Evolutionary conservation across 768 basidiomycete genomes (phyloP).

Genomic region (Kwoniella bestiolae): DNA sequence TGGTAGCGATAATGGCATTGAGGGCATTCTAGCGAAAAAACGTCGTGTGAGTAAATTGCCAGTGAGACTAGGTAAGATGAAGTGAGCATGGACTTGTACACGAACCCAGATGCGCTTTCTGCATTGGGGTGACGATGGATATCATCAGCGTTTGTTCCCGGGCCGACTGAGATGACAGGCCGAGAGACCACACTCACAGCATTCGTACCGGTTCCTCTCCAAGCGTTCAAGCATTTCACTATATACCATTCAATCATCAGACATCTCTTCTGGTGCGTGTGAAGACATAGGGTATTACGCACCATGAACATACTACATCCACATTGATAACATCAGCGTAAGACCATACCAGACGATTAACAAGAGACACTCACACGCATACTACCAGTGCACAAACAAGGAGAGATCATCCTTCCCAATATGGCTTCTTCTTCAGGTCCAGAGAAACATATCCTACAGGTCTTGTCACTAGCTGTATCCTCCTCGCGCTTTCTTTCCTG

Average conservation of each 20-base stretch:
- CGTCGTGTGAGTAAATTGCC: background rate
- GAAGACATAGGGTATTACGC: constrained; percentile 4
- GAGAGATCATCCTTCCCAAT: constrained; percentile 77
- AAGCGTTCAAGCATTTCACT: constrained; percentile 52
- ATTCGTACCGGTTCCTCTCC: constrained; percentile 50
- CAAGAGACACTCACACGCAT: constrained; percentile 63
- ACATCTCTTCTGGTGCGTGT: too few species aligned
- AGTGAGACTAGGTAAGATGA: too few species aligned
- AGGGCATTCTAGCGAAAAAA: constrained; percentile 45
- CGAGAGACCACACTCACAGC: constrained; percentile 33
- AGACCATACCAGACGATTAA: too few species aligned
- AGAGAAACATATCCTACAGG: constrained; percentile 81
- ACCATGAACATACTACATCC: constrained; percentile 52
- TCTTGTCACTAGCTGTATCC: constrained; percentile 38
- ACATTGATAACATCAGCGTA: constrained; percentile 3
- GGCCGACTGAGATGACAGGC: background rate
- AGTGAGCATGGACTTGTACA: background rate
- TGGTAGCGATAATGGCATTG: constrained; percentile 52
- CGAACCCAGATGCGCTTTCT: constrained; percentile 50
- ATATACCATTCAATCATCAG: background rate
- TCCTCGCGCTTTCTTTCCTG: background rate
- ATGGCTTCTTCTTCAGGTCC: constrained; percentile 63
- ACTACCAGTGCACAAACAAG: constrained; percentile 77
- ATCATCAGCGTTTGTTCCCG: background rate
- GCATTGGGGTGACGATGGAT: background rate